Evolutionary conservation across 2,329 filamentous ascomycete species (phyloP), one percentile per base, ranked within the genome.

Genomic region (Mycosphaerella sp.): DNA sequence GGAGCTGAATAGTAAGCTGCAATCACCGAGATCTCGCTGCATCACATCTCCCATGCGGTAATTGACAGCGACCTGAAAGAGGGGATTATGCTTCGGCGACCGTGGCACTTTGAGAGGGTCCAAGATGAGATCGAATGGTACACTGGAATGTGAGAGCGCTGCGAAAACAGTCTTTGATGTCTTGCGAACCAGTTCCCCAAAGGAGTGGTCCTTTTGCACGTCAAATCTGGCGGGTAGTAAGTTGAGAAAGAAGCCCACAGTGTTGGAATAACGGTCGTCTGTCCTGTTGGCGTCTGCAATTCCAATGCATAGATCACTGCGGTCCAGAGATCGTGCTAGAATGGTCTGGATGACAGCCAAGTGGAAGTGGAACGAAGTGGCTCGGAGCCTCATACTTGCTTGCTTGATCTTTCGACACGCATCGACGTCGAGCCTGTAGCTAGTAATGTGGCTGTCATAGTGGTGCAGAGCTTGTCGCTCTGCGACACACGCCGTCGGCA

Each of bases 401-500:
- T 12, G 17, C 12, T 21, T 23, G 14, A 45, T 45, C 17, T 21
- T 29, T 8, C 11, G 12, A 8, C 17, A 21, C 11, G 17, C 26
- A 14, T 45, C 42, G 14, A 12, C 6, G 12, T 23, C 12, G 17
- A 45, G 14, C 42, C 12, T 29, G 9, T 12, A 6, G 42, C 12
- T 23, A 7, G n/a, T 12, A 45, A n/a, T 21, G 26, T 45, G 42
- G 17, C 23, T 45, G 14, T 45, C 42, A 8, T n/a, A 45, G 42
- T 10, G 53, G 34, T 26, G 51, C 53, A 14, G 62, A 57, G 12
- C 40, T 52, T 36, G 48, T 52, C 17, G 55, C 45, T 29, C 55
- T 55, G 36, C 3, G 2, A 14, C 14, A 11, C 10, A 39, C 21
- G 61, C 50, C 43, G 64, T 55, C 6, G 61, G 55, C 6, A 67